Percentiles rank a stretch among this genome's conserved stretches.
Evolutionary conservation across 179 eudicot genomes (phyloP).

Genomic region (Vitellaria paradoxa): DNA sequence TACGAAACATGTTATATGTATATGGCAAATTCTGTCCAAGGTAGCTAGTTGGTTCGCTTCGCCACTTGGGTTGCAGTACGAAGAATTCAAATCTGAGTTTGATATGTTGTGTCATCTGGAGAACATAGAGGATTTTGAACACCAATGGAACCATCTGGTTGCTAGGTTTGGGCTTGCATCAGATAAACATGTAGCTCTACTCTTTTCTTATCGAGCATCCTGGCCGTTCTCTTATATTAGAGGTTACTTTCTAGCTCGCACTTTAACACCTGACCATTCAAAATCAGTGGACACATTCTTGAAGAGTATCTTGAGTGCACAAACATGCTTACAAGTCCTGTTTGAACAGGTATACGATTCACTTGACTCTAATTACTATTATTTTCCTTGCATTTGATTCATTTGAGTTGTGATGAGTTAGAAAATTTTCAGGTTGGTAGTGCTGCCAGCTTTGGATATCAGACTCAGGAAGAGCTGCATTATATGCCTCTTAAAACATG

Average conservation of each 20-base stretch:
- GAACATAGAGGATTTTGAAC: conserved; percentile 58
- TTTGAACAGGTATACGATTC: conserved; percentile 50
- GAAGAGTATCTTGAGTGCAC: conserved; percentile 37
- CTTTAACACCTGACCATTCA: conserved; percentile 34
- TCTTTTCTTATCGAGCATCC: conserved; percentile 40
- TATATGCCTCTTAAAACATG: conserved; percentile 40
- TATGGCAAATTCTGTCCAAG: conserved; percentile 49
- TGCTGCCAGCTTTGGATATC: conserved; percentile 22
- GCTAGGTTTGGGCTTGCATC: conserved; percentile 50
- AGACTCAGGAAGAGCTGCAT: conserved; percentile 24
- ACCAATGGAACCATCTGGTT: conserved; percentile 57
- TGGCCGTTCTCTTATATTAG: conserved; percentile 54
- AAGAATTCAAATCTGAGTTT: conserved; percentile 56
- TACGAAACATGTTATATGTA: conserved; percentile 52
- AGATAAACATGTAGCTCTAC: conserved; percentile 55
- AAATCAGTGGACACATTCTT: conserved; percentile 44
- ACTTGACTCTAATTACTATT: neutral
- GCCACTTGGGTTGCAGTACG: conserved; percentile 44
- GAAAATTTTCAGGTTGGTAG: conserved; percentile 30
- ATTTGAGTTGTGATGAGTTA: neutral
- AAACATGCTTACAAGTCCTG: conserved; percentile 42
- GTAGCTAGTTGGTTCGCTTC: conserved; percentile 64
- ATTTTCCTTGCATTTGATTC: neutral
- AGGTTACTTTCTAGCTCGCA: conserved; percentile 55
- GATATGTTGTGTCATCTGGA: conserved; percentile 41